Percentiles rank a stretch among this genome's conserved stretches.
Conservation (phyloP, 441 rosid species). For the Cnidoscolus chayamansa region DNA sequence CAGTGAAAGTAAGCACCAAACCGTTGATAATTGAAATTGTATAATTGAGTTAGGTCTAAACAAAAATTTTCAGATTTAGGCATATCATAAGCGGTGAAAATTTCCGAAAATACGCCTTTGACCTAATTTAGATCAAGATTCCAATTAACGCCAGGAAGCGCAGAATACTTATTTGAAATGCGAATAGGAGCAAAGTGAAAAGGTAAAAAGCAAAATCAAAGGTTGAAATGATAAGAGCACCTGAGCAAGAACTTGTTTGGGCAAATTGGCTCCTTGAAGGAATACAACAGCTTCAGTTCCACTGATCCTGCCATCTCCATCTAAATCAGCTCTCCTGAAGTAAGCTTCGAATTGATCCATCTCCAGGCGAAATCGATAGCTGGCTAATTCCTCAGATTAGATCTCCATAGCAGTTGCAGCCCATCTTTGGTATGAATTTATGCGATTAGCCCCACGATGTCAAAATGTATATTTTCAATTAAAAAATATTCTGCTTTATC, state of each 20-base stretch:
- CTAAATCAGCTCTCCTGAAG: slow-evolving; percentile 91
- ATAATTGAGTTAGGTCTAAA: neutral
- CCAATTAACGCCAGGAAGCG: neutral
- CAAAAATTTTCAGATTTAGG: neutral
- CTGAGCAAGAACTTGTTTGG: slow-evolving; percentile 91
- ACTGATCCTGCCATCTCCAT: slow-evolving; percentile 91
- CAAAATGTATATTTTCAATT: no score
- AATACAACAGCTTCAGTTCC: slow-evolving; percentile 89
- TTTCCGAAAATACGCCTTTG: neutral
- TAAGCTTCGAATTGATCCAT: slow-evolving; percentile 85
- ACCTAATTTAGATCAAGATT: slow-evolving; percentile 10
- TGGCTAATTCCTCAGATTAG: slow-evolving; percentile 9
- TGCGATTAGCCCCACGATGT: no score
- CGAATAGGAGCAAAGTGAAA: neutral
- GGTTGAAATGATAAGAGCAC: slow-evolving; percentile 32
- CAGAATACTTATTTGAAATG: neutral
- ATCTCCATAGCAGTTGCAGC: neutral
- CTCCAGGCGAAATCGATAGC: slow-evolving; percentile 18
- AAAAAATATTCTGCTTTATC: no score
- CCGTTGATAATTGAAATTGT: neutral
- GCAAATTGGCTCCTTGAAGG: slow-evolving; percentile 86
- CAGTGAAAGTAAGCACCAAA: neutral
- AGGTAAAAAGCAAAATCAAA: neutral
- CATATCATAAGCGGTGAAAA: neutral
- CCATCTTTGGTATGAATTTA: no score